phyloP scores from a whole-genome alignment of 768 basidiomycete genomes.

The Lentinula sp. region DNA sequence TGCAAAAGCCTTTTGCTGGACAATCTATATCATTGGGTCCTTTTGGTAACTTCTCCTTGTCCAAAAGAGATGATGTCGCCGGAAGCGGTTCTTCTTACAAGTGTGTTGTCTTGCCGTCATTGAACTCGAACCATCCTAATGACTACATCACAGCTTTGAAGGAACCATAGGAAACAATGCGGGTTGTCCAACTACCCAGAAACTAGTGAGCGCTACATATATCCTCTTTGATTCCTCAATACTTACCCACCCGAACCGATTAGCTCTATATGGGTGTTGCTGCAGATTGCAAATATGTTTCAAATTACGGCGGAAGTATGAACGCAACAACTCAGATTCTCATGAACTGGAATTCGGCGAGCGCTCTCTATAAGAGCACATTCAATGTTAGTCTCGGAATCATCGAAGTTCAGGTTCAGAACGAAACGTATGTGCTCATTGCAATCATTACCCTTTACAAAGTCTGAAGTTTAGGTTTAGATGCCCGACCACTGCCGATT shows the following conservation, averaged over 20 bases:
- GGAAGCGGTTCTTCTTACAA: slow-evolving; percentile 46
- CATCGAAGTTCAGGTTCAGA: slow-evolving; percentile 70
- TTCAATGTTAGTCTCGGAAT: slow-evolving; percentile 87
- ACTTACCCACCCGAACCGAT: not conserved
- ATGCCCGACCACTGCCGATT: slow-evolving; percentile 54
- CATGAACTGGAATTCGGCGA: slow-evolving; percentile 76
- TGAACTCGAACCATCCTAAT: not conserved
- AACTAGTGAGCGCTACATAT: slow-evolving; percentile 42
- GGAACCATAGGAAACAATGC: slow-evolving; percentile 57
- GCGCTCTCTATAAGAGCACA: slow-evolving; percentile 65
- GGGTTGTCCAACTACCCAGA: slow-evolving; percentile 71
- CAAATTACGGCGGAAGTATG: slow-evolving; percentile 52
- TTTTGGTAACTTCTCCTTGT: slow-evolving; percentile 26
- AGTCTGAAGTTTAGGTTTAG: slow-evolving; percentile 21
- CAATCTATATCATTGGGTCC: slow-evolving; percentile 29
- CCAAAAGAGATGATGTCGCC: slow-evolving; percentile 51
- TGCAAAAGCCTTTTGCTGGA: slow-evolving; percentile 25
- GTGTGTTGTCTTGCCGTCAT: slow-evolving; percentile 26
- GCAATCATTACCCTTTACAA: slow-evolving; percentile 2
- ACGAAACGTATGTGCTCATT: slow-evolving; percentile 31
- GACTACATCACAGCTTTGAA: slow-evolving; percentile 46
- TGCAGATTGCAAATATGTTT: slow-evolving; percentile 77
- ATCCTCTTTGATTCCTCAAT: not conserved
- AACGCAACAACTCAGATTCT: slow-evolving; percentile 73
- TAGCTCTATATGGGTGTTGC: slow-evolving; percentile 81